Evolutionary conservation across 495 filamentous ascomycete species (phyloP).

Genomic region (Talaromyces ruber): DNA sequence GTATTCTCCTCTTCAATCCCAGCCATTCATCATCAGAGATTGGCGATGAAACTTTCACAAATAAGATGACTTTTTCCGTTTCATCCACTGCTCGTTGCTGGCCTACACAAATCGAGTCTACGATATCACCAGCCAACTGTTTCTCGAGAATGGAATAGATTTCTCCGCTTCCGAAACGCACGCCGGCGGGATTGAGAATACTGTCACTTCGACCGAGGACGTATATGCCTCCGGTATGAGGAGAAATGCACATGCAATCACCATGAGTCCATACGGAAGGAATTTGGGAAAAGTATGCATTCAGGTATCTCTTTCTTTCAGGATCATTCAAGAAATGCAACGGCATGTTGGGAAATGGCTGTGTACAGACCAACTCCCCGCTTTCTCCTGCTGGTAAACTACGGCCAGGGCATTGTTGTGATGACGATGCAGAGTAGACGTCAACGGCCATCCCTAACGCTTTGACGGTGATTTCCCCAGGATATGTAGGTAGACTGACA

Average conservation of each 20-base stretch:
- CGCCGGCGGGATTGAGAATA: slow-evolving; percentile 68
- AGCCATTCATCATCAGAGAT: background rate
- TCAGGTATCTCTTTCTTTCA: slow-evolving; percentile 47
- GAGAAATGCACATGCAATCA: slow-evolving; percentile 65
- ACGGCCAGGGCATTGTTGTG: slow-evolving; percentile 42
- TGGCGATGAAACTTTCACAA: slow-evolving; percentile 52
- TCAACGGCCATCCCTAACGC: slow-evolving; percentile 55
- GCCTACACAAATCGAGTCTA: slow-evolving; percentile 67
- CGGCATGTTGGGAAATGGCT: slow-evolving; percentile 69
- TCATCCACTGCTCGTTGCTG: slow-evolving; percentile 56
- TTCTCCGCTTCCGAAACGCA: slow-evolving; percentile 70
- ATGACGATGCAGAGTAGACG: slow-evolving; percentile 52
- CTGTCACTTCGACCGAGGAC: slow-evolving; percentile 72
- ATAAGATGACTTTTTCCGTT: slow-evolving; percentile 70
- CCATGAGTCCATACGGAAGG: slow-evolving; percentile 70
- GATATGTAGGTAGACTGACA: slow-evolving; percentile 57
- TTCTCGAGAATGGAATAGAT: slow-evolving; percentile 67
- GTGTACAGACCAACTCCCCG: slow-evolving; percentile 63
- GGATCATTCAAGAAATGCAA: slow-evolving; percentile 60
- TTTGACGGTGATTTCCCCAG: slow-evolving; percentile 61
- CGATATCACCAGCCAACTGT: slow-evolving; percentile 49
- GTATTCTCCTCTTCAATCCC: background rate
- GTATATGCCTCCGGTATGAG: slow-evolving; percentile 47
- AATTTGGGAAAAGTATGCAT: slow-evolving; percentile 57
- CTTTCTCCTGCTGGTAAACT: slow-evolving; percentile 51